Evolutionary conservation across 1,139 yeast species (phyloP), one percentile per base, ranked within the genome.

Genomic region (Yamadazyma buinensis): DNA sequence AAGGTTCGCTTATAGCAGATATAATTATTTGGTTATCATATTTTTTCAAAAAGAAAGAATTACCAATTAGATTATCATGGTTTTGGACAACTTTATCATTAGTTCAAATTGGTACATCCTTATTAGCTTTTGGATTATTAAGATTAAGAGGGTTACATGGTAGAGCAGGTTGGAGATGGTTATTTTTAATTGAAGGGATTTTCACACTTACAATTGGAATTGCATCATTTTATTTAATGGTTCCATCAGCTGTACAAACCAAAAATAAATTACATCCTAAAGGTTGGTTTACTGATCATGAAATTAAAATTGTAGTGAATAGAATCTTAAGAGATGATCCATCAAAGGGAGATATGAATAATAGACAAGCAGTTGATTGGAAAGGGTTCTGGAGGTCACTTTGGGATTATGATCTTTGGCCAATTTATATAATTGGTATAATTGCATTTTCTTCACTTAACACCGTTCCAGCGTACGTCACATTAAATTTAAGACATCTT

Each of bases 291-390:
- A 72, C 72, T 8, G 80, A 76, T 6, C 63, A 76, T 19, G 84
- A 81, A 47, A 78, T 74, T 42, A 76, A 72, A 37, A 79, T 81
- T 33, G 67, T 77, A 21, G 84, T 79, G 12, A 80, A 80, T 46
- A 66, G 79, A 39, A 64, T 81, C 2, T 59, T 81, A 35, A 57
- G 86, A 46, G 85, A 80, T 51, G 88, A 81, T 47, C 86, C 87
- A 6, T 58, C 74, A 1, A 80, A 80, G 54, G 84, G 85, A 13
- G 81, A 77, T 42, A 77, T 79, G 84, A 67, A 78, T 49, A 80
- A 80, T 49, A 65, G 84, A 49, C 77, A 79, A 46, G 76, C 77
- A 1, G 59, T 80, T 10, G 53, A 66, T 5, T 54, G 59, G 22
- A 60, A 47, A 35, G 64, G 64, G 33, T 51, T 78, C 23, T 47